Conservation (phyloP, 331 rosid species). For the Malus hybrid region DNA sequence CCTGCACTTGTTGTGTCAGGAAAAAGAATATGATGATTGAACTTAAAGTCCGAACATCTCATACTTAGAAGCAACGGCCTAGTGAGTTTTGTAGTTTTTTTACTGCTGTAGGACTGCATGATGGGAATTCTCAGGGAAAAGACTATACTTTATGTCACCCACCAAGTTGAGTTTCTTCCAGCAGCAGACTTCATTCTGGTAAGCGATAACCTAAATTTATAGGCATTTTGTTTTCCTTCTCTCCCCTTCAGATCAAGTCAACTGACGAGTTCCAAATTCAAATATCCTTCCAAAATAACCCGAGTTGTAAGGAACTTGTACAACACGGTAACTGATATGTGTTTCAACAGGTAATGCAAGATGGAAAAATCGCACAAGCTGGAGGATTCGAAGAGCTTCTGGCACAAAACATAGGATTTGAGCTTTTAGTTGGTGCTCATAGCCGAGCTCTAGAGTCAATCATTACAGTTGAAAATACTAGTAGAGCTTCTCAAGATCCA, state of each 20-base stretch:
- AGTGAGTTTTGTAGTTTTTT: neutral
- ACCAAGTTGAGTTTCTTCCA: constrained; percentile 98
- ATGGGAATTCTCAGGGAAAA: constrained; percentile 85
- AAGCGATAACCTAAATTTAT: constrained; percentile 4
- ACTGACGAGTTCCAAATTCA: neutral
- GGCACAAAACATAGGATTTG: constrained; percentile 80
- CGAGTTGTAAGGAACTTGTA: neutral
- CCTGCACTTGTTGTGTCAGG: neutral
- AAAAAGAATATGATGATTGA: neutral
- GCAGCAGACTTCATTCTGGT: constrained; percentile 94
- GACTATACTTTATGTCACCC: constrained; percentile 83
- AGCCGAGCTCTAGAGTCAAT: constrained; percentile 78
- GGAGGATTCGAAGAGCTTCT: constrained; percentile 80
- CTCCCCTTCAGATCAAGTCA: neutral
- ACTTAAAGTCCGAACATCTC: neutral
- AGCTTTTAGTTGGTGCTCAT: constrained; percentile 88
- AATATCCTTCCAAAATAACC: neutral
- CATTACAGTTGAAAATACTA: constrained; percentile 54
- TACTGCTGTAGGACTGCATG: constrained; percentile 64
- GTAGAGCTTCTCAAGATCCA: constrained; percentile 29
- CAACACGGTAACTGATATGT: constrained; percentile 6
- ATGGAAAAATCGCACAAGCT: constrained; percentile 77
- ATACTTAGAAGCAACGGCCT: neutral
- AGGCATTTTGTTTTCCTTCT: neutral
- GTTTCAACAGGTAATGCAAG: constrained; percentile 75